Percentiles rank a stretch among this genome's conserved stretches.
These are phyloP conservation scores for Xylaria sp. DNA, from an alignment of 2,329 filamentous ascomycete genomes.

Conservation along the genomic window DNA sequence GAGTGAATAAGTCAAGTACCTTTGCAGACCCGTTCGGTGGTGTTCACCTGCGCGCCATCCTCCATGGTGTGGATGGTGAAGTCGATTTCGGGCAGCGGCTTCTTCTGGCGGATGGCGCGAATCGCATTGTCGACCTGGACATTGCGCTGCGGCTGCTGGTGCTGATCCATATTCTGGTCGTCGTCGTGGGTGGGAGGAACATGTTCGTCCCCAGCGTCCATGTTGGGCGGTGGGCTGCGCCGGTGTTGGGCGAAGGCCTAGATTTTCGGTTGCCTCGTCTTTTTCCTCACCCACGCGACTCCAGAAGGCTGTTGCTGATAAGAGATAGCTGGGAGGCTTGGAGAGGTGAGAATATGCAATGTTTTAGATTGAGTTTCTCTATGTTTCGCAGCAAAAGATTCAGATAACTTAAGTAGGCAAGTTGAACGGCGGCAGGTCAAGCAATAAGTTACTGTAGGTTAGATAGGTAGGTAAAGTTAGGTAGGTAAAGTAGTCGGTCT, in stretches of 20 bases:
- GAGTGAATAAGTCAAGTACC: constrained; percentile 69
- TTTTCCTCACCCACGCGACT: constrained; percentile 24
- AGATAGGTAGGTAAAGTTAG: neutral
- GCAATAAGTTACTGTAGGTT: neutral
- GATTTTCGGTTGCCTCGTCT: neutral
- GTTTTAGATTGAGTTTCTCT: constrained; percentile 12
- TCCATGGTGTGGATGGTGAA: constrained; percentile 99
- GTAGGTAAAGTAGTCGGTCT: neutral
- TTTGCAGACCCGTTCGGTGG: constrained; percentile 96
- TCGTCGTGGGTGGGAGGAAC: constrained; percentile 52
- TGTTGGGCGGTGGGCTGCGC: constrained; percentile 51
- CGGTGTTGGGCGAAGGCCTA: constrained; percentile 29
- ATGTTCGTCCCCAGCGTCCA: constrained; percentile 61
- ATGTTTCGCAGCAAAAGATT: constrained; percentile 12
- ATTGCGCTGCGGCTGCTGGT: constrained; percentile 56
- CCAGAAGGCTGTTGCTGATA: constrained; percentile 11
- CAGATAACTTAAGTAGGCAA: constrained; percentile 5
- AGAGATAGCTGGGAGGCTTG: neutral
- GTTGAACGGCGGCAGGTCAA: neutral
- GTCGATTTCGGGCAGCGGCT: constrained; percentile 95
- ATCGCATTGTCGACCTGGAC: constrained; percentile 87
- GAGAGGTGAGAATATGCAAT: neutral
- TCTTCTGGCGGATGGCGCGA: constrained; percentile 93
- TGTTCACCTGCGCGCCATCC: constrained; percentile 94
- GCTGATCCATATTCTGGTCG: constrained; percentile 24